Base-by-base conservation (phyloP, 139 green algal genomes). In the Parachlorella kessleri region DNA sequence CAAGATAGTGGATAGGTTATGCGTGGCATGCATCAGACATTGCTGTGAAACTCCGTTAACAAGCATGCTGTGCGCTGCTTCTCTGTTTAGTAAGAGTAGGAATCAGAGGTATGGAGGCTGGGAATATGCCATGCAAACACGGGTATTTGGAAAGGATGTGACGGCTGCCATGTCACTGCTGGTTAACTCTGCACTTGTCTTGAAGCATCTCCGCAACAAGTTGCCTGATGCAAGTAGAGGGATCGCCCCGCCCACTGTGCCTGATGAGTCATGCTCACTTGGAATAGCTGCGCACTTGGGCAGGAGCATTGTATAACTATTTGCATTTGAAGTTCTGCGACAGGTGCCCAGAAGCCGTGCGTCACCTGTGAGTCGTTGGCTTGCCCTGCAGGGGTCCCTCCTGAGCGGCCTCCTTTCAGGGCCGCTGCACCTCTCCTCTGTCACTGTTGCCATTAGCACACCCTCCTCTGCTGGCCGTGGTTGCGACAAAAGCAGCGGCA, bases 341-440 rank as follows among this genome's bases (percentile, higher is more conserved):
- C 59, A 24, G 33, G 59, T 68, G 59, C 59, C 53, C 53, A 21
- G 14, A n/a, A 69, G 14, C 28, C n/a, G 14, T 33, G 8, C 36
- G 8, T 42, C n/a, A 28, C n/a, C 10, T 54, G n/a, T 72, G n/a
- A 7, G n/a, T 36, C 26, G 14, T 35, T 18, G 9, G 28, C n/a
- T 40, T 72, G 21, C 14, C 26, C 26, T 59, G 59, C 73, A 94
- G 85, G 92, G 92, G 24, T 77, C 74, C 1, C 88, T 97, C 68
- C 86, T 98, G 59, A 78, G 76, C 2, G 40, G 66, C 10, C 30
- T 95, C 6, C 75, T 98, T 64, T 55, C 37, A 2, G 64, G 54
- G 5, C 94, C 95, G 1, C 76, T 98, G n/a, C 75, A 77, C 67
- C 70, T 96, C 24, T 7, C 64, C 39, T 66, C 70, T 3, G 18